Percentiles rank a stretch among this genome's conserved stretches.
Evolutionary conservation across 441 rosid genomes (phyloP).

Genomic region (Kokia cookei): DNA sequence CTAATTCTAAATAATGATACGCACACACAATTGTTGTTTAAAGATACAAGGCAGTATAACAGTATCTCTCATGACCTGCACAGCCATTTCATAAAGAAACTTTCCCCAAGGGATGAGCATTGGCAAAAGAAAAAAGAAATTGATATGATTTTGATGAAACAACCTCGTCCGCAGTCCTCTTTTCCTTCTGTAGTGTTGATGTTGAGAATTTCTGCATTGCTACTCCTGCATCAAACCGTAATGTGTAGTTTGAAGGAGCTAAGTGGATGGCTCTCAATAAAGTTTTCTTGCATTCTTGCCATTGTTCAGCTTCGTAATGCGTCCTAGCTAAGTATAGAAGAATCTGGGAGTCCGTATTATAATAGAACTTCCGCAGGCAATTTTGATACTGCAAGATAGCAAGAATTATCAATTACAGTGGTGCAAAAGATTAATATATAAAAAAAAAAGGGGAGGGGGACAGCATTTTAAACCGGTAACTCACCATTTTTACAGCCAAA

Average conservation of each 20-base stretch:
- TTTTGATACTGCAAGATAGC: conserved; percentile 83
- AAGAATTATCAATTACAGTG: conserved; percentile 10
- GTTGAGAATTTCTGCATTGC: conserved; percentile 99
- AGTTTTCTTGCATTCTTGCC: conserved; percentile 99
- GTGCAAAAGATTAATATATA: background rate
- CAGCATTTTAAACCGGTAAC: conserved; percentile 5
- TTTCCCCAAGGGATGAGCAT: background rate
- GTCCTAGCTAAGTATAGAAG: conserved; percentile 97
- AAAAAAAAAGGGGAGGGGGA: background rate
- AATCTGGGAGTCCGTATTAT: conserved; percentile 88
- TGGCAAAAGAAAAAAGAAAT: background rate
- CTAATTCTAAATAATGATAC: background rate
- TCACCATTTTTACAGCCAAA: conserved; percentile 95
- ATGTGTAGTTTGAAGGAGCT: conserved; percentile 88
- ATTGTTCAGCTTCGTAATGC: conserved; percentile 99
- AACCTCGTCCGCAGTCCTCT: conserved; percentile 97
- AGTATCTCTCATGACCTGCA: background rate
- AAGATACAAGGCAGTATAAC: background rate
- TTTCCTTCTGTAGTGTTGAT: conserved; percentile 89
- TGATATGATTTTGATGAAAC: background rate
- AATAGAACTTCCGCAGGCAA: conserved; percentile 90
- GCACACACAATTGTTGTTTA: background rate
- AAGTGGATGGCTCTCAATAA: conserved; percentile 93
- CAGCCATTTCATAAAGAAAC: background rate
- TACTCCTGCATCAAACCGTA: conserved; percentile 98